A percentile compares a stretch with the other conserved stretches of the same genome.
Evolutionary conservation across 495 filamentous ascomycete species (phyloP).

Genomic region (Penicillium ochrochloron): DNA sequence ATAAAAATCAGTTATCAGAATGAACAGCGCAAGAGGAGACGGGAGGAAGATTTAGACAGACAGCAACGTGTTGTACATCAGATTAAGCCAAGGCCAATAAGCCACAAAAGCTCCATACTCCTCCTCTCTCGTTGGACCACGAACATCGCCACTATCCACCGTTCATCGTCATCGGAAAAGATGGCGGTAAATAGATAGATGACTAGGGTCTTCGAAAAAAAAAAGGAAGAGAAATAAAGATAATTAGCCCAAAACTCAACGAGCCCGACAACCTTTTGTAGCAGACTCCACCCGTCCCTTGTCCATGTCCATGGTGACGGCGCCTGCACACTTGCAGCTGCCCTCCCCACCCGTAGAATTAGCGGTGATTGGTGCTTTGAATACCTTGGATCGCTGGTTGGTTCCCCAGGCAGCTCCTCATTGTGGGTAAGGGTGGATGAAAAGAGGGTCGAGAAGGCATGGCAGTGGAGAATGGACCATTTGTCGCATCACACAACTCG

Average conservation of each 20-base stretch:
- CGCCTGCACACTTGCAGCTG: slow-evolving; percentile 35
- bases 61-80: background rate
- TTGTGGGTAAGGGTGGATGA: background rate
- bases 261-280: slow-evolving; percentile 6
- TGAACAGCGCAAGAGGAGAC: background rate
- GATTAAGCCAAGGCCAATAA: background rate
- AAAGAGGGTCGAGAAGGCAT: slow-evolving; percentile 5
- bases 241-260: background rate
- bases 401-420: background rate
- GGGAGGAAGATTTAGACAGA: background rate
- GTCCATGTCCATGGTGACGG: slow-evolving; percentile 37
- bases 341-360: background rate
- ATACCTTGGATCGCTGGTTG: slow-evolving; percentile 25
- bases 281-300: slow-evolving; percentile 33
- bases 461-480: background rate
- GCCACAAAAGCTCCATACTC: background rate
- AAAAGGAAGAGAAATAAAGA: background rate
- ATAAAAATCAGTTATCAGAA: background rate
- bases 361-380: slow-evolving; percentile 28
- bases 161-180: background rate
- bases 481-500: slow-evolving; percentile 10
- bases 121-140: background rate
- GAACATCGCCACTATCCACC: slow-evolving; percentile 1
- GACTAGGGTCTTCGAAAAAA: background rate
- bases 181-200: background rate